Conservation (phyloP, 208 protist species). For the Tritrichomonas foetus region DNA sequence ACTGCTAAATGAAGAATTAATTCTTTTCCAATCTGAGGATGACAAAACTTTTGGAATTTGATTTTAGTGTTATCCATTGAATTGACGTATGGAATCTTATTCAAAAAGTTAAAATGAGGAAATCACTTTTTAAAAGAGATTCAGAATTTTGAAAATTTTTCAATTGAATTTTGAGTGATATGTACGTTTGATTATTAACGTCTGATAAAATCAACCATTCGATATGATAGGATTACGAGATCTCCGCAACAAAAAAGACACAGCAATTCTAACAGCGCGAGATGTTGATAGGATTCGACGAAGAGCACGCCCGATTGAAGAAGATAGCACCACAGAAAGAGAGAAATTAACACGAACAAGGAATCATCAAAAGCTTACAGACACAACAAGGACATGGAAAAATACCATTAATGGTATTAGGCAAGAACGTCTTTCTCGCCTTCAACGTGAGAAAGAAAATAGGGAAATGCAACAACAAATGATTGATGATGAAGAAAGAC, state of each 20-base stretch:
- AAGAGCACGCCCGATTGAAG: not conserved
- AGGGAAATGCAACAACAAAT: not conserved
- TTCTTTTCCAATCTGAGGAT: too few species aligned
- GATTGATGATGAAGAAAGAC: not conserved
- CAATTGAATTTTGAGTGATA: too few species aligned
- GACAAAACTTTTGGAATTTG: too few species aligned
- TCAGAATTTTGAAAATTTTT: too few species aligned
- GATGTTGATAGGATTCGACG: not conserved
- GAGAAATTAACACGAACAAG: too few species aligned
- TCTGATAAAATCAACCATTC: too few species aligned
- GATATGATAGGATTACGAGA: not conserved
- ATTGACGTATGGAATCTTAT: too few species aligned
- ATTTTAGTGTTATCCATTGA: too few species aligned
- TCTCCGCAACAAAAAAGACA: not conserved
- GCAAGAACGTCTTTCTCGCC: not conserved
- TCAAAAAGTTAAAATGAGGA: too few species aligned
- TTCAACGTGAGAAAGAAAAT: slow-evolving; percentile 4
- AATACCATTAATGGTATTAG: not conserved
- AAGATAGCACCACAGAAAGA: not conserved
- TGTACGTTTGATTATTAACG: too few species aligned
- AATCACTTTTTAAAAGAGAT: too few species aligned
- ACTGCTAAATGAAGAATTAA: too few species aligned
- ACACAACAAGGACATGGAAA: not conserved
- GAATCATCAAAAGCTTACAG: not conserved
- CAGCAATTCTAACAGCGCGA: not conserved